Evolutionary conservation across 139 green algal genomes (phyloP).

Genomic region (Coccomyxa sp.): DNA sequence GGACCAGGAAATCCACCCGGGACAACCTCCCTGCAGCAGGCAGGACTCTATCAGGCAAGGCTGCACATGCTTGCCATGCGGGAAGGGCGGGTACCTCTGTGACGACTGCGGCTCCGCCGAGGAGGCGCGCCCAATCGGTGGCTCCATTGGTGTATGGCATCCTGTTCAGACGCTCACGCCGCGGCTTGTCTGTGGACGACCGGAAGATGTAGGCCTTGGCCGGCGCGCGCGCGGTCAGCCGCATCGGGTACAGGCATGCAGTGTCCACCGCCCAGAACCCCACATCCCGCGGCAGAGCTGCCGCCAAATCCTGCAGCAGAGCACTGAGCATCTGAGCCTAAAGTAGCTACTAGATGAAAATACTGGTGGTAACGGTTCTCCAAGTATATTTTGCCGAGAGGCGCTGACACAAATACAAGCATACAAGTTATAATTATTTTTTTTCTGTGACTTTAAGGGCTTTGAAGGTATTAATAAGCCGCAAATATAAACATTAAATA

Average conservation of each 20-base stretch:
- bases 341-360: not conserved
- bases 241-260: constrained; percentile 18
- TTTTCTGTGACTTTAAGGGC: no score
- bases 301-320: constrained; percentile 2
- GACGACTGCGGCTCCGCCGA: not conserved
- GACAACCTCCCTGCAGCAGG: no score
- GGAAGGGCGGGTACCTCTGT: no score
- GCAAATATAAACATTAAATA: no score
- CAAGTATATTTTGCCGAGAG: not conserved
- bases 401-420: no score
- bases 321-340: not conserved
- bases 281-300: not conserved
- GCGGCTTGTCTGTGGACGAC: constrained; percentile 7
- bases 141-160: constrained; percentile 16
- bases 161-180: constrained; percentile 1
- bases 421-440: no score
- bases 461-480: no score
- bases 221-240: not conserved
- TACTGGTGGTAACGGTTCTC: not conserved
- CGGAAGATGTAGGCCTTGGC: constrained; percentile 19
- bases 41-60: no score
- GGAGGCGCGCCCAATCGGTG: not conserved
- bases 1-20: no score
- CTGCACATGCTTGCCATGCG: no score
- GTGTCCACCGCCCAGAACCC: constrained; percentile 21